Conservation (phyloP, 371 early-diverging fungal species). For the Chytridiales sp. region DNA sequence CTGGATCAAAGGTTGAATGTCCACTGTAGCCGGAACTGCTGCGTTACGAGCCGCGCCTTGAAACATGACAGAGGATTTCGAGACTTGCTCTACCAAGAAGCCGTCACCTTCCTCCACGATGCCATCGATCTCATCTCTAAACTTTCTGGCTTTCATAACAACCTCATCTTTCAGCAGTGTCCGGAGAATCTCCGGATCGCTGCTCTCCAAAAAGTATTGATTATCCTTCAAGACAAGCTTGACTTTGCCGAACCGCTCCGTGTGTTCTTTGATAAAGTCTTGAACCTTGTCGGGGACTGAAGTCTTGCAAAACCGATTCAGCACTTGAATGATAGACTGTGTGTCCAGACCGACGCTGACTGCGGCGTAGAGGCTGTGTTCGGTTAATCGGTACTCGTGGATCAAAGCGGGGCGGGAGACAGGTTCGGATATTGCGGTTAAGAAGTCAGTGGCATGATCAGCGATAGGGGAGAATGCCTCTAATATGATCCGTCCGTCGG, state of each 20-base stretch:
- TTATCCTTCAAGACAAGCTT: slow-evolving; percentile 96
- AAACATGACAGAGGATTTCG: too few species aligned
- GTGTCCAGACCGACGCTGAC: slow-evolving; percentile 97
- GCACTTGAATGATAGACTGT: slow-evolving; percentile 90
- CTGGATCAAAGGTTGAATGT: too few species aligned
- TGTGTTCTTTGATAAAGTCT: slow-evolving; percentile 86
- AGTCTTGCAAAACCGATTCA: slow-evolving; percentile 58
- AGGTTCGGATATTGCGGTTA: slow-evolving; percentile 42
- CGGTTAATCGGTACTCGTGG: slow-evolving; percentile 98
- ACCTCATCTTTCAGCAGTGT: slow-evolving; percentile 79
- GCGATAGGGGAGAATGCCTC: slow-evolving; percentile 97
- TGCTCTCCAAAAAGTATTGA: slow-evolving; percentile 74
- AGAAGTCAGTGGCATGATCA: slow-evolving; percentile 96
- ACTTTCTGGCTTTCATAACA: slow-evolving; percentile 63
- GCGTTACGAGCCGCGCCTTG: too few species aligned
- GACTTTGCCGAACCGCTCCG: slow-evolving; percentile 95
- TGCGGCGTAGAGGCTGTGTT: slow-evolving; percentile 98
- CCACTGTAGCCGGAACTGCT: too few species aligned
- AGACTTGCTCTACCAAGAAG: slow-evolving; percentile 35
- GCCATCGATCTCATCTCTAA: slow-evolving; percentile 6
- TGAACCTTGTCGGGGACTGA: slow-evolving; percentile 79
- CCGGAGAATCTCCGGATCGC: slow-evolving; percentile 82
- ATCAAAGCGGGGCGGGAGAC: slow-evolving; percentile 82
- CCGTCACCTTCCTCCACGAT: slow-evolving; percentile 19
- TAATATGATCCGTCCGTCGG: slow-evolving; percentile 71